Conservation (phyloP, 306 rosid species). For the Quercus gilva region DNA sequence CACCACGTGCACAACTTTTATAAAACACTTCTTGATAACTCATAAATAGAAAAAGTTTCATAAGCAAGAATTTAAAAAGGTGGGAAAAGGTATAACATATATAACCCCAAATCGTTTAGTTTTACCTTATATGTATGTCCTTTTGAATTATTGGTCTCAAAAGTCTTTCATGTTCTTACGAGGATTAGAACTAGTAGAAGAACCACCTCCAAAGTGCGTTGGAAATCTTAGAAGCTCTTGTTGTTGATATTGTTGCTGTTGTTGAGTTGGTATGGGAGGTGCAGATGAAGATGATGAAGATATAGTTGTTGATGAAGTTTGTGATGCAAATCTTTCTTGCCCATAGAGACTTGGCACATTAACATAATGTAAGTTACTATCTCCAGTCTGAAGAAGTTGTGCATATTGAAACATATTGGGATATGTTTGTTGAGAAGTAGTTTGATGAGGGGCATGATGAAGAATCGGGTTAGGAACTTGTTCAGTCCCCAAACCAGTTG, state of each 20-base stretch:
- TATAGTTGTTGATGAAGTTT: neutral
- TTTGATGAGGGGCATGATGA: constrained; percentile 5
- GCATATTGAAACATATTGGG: constrained; percentile 21
- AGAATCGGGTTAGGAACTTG: constrained; percentile 9
- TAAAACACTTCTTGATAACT: neutral
- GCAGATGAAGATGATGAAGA: constrained; percentile 22
- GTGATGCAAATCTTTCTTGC: constrained; percentile 19
- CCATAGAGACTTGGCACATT: constrained; percentile 20
- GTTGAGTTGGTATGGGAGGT: constrained; percentile 28
- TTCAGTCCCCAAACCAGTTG: constrained; percentile 10
- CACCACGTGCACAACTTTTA: neutral
- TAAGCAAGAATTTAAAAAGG: neutral
- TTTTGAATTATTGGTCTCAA: neutral
- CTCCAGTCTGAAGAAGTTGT: constrained; percentile 8
- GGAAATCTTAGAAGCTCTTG: constrained; percentile 29
- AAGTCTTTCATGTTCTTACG: constrained; percentile 32
- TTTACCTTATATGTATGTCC: neutral
- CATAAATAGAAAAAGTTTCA: neutral
- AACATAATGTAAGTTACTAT: constrained; percentile 2
- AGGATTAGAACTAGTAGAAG: constrained; percentile 33
- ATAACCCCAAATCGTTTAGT: neutral
- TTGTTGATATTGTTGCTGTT: constrained; percentile 28
- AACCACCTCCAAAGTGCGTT: constrained; percentile 47
- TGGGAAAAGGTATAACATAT: neutral
- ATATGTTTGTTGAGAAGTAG: constrained; percentile 27